These are phyloP conservation scores for Globisporangium canariense DNA, from an alignment of 352 stramenopile genomes.

Conservation along the genomic window DNA sequence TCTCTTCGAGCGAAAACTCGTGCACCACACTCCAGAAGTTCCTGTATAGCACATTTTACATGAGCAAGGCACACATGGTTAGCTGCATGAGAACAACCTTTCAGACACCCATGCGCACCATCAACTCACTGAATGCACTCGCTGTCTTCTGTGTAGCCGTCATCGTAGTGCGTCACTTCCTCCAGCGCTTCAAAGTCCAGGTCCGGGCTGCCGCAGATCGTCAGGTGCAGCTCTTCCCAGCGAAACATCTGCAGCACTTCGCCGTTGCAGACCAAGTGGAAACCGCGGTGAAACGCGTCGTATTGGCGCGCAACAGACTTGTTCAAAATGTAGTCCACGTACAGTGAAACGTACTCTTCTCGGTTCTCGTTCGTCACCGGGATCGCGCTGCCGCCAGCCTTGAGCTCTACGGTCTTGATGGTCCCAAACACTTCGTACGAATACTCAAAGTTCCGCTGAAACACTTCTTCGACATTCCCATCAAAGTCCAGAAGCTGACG, in stretches of 20 bases:
- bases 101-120: not conserved
- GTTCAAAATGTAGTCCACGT: slow-evolving; percentile 73
- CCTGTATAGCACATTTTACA: slow-evolving; percentile 21
- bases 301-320: slow-evolving; percentile 62
- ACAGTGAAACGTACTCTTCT: slow-evolving; percentile 68
- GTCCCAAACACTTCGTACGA: slow-evolving; percentile 80
- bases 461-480: slow-evolving; percentile 66
- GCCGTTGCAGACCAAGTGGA: slow-evolving; percentile 70
- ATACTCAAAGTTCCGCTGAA: slow-evolving; percentile 73
- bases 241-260: slow-evolving; percentile 76
- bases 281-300: slow-evolving; percentile 67
- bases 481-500: slow-evolving; percentile 66
- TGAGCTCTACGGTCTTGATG: slow-evolving; percentile 77
- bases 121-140: slow-evolving; percentile 48
- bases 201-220: slow-evolving; percentile 71
- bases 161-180: slow-evolving; percentile 71
- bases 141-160: slow-evolving; percentile 68
- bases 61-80: not conserved
- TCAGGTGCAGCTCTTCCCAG: slow-evolving; percentile 75
- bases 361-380: slow-evolving; percentile 63
- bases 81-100: not conserved
- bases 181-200: slow-evolving; percentile 79
- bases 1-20: slow-evolving; percentile 71
- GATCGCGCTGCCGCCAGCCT: slow-evolving; percentile 51
- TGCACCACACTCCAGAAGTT: slow-evolving; percentile 85